These are phyloP conservation scores for Salvia miltiorrhiza DNA, from an alignment of 257 asterid species.

Conservation along the genomic window DNA sequence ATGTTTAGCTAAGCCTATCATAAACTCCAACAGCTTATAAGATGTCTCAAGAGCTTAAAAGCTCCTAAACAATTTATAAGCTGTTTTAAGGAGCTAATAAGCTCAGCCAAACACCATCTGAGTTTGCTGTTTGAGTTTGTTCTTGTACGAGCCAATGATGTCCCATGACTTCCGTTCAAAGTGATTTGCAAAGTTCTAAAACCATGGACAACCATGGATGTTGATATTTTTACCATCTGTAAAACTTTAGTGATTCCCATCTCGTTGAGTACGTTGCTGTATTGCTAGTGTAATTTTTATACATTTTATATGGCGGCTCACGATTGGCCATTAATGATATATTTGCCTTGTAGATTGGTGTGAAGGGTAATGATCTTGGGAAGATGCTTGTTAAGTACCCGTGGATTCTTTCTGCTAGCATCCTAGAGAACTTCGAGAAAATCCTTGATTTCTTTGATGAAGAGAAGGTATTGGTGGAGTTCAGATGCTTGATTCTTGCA, in stretches of 20 bases:
- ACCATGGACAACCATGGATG: too few relatives aligned
- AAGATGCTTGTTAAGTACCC: constrained; percentile 83
- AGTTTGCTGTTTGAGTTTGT: constrained; percentile 10
- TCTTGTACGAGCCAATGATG: neutral
- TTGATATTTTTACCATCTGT: constrained; percentile 5
- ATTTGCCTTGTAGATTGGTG: constrained; percentile 51
- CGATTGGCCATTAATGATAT: constrained; percentile 11
- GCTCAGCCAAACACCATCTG: too few relatives aligned
- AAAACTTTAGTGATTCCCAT: neutral
- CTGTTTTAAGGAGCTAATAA: too few relatives aligned
- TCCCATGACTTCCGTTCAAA: too few relatives aligned
- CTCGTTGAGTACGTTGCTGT: constrained; percentile 1
- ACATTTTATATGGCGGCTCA: neutral
- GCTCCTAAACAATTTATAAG: too few relatives aligned
- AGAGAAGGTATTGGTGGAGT: constrained; percentile 58
- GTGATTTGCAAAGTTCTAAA: neutral
- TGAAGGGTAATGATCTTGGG: constrained; percentile 43
- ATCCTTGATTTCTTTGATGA: constrained; percentile 52
- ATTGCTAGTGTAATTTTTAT: neutral
- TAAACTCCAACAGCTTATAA: too few relatives aligned
- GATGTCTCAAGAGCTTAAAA: too few relatives aligned
- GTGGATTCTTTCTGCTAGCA: constrained; percentile 80
- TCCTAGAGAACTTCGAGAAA: constrained; percentile 58
- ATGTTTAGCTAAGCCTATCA: too few relatives aligned
- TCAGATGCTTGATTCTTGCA: constrained; percentile 4